Evolutionary conservation across 164 flowering plant species (phyloP).

Genomic region (Amborella trichopoda): DNA sequence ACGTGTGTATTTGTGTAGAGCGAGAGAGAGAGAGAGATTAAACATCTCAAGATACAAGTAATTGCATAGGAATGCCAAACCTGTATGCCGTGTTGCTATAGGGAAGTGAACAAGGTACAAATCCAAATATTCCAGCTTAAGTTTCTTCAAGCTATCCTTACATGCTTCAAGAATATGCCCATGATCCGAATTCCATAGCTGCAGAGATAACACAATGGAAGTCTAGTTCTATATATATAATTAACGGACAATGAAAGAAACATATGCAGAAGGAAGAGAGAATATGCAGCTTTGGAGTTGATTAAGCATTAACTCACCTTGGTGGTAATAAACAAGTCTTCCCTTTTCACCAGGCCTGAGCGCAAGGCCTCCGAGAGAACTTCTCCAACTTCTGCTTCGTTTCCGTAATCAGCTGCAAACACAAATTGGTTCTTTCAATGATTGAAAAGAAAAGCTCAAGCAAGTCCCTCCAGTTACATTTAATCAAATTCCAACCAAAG

Average conservation of each 20-base stretch:
- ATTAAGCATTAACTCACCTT: constrained; percentile 27
- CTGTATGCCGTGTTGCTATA: constrained; percentile 75
- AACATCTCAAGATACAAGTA: too few relatives aligned
- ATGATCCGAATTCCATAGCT: constrained; percentile 97
- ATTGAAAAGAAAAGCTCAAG: too few relatives aligned
- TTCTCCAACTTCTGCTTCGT: constrained; percentile 86
- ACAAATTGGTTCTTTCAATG: too few relatives aligned
- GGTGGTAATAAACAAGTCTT: constrained; percentile 86
- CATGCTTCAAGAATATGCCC: constrained; percentile 92
- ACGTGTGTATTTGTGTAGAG: too few relatives aligned
- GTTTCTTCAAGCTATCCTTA: constrained; percentile 80
- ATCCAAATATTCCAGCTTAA: constrained; percentile 78
- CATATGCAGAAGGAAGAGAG: not conserved
- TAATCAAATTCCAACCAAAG: too few relatives aligned
- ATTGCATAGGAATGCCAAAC: constrained; percentile 23
- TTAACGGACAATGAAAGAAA: not conserved
- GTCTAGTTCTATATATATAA: not conserved
- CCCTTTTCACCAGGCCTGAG: constrained; percentile 75
- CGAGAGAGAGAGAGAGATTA: too few relatives aligned
- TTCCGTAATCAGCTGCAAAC: constrained; percentile 77
- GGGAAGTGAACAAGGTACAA: constrained; percentile 90
- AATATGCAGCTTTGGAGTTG: not conserved
- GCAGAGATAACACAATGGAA: constrained; percentile 10
- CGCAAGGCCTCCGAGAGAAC: constrained; percentile 66
- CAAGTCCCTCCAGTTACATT: too few relatives aligned